These are phyloP conservation scores for Lindgomyces ingoldianus DNA, from an alignment of 495 filamentous ascomycete species.

Conservation along the genomic window DNA sequence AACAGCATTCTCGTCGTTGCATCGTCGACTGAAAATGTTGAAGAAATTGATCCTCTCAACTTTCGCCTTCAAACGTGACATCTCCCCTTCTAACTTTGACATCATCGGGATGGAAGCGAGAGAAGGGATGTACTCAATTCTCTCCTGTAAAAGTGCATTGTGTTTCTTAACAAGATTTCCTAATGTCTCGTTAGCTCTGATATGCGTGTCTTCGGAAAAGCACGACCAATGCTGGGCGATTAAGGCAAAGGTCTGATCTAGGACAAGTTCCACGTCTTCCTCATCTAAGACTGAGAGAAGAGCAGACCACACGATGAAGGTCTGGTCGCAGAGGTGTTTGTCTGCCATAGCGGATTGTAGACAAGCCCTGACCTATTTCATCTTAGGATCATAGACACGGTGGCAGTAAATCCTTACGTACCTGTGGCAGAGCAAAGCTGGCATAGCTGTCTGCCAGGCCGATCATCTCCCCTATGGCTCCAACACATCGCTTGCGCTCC, in stretches of 20 bases:
- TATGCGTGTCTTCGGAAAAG: slow-evolving; percentile 62
- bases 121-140: slow-evolving; percentile 73
- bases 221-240: slow-evolving; percentile 75
- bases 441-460: slow-evolving; percentile 67
- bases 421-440: slow-evolving; percentile 81
- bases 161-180: slow-evolving; percentile 65
- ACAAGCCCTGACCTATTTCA: slow-evolving; percentile 74
- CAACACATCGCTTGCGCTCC: slow-evolving; percentile 73
- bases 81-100: slow-evolving; percentile 60
- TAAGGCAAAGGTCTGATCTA: slow-evolving; percentile 87
- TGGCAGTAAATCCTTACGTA: too few species aligned
- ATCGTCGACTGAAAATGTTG: slow-evolving; percentile 67
- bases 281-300: slow-evolving; percentile 72
- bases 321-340: slow-evolving; percentile 68
- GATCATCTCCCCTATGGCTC: slow-evolving; percentile 87
- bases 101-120: slow-evolving; percentile 71
- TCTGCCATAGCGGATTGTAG: slow-evolving; percentile 78
- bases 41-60: slow-evolving; percentile 65
- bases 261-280: slow-evolving; percentile 72
- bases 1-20: slow-evolving; percentile 76
- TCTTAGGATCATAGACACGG: background rate
- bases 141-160: slow-evolving; percentile 58
- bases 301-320: slow-evolving; percentile 80
- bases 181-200: slow-evolving; percentile 61
- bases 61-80: slow-evolving; percentile 63